These are phyloP conservation scores for Parietaria judaica DNA, from an alignment of 306 rosid genomes.

Conservation along the genomic window DNA sequence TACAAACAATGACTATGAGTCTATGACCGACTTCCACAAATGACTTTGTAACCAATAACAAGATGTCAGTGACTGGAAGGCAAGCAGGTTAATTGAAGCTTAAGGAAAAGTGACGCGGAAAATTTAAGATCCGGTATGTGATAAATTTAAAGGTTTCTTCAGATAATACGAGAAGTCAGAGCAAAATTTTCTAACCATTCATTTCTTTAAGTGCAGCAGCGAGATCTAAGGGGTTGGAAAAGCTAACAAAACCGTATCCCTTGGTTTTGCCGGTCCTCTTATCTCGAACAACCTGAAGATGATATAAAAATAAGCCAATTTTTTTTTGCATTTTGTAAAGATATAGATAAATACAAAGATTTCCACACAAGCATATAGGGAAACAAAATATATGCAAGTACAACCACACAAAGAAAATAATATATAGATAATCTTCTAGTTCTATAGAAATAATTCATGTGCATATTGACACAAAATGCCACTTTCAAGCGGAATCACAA, in stretches of 20 bases:
- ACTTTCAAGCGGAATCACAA: constrained; percentile 2
- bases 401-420: too few species aligned
- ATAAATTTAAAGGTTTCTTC: not conserved
- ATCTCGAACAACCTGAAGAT: constrained; percentile 80
- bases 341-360: too few species aligned
- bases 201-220: constrained; percentile 95
- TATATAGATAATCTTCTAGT: too few species aligned
- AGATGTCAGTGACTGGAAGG: too few species aligned
- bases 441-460: too few species aligned
- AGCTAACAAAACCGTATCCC: constrained; percentile 97
- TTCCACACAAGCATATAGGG: too few species aligned
- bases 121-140: not conserved
- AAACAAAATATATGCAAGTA: too few species aligned
- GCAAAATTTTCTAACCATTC: constrained; percentile 50
- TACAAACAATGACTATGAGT: not conserved
- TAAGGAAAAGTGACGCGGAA: not conserved
- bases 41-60: too few species aligned
- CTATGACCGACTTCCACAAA: not conserved
- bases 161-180: not conserved
- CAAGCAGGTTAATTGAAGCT: not conserved
- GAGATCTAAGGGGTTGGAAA: constrained; percentile 69
- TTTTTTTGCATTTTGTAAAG: too few species aligned
- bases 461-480: too few species aligned
- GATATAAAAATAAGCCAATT: not conserved
- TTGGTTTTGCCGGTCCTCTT: constrained; percentile 95